Conservation (phyloP, 495 filamentous ascomycete genomes). For the Ramalina peruviana region DNA sequence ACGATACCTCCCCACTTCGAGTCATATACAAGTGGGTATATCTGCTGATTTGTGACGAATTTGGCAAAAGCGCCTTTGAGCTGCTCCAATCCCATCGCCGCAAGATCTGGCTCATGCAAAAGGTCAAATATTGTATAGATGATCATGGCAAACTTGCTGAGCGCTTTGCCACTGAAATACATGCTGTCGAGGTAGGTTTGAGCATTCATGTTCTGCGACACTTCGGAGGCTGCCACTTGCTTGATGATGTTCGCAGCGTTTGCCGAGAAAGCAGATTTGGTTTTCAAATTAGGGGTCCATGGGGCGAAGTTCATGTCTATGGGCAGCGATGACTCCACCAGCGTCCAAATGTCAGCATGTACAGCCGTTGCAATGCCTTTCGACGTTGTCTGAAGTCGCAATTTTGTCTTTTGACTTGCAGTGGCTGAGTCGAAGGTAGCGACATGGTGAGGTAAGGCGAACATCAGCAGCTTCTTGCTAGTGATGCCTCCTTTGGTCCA, state of each 20-base stretch:
- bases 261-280: constrained; percentile 33
- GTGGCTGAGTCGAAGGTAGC: constrained; percentile 55
- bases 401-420: constrained; percentile 33
- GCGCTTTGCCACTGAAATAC: constrained; percentile 89
- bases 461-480: constrained; percentile 53
- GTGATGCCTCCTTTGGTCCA: constrained; percentile 55
- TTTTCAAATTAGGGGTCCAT: constrained; percentile 47
- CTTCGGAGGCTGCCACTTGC: constrained; percentile 46
- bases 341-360: constrained; percentile 61
- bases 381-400: constrained; percentile 66
- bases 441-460: constrained; percentile 76
- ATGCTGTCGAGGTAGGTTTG: constrained; percentile 75
- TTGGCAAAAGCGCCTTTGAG: constrained; percentile 65
- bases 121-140: constrained; percentile 57
- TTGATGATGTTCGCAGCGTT: constrained; percentile 40
- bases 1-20: constrained; percentile 75
- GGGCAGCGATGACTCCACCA: constrained; percentile 63
- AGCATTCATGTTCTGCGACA: constrained; percentile 52
- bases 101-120: constrained; percentile 42
- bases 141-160: constrained; percentile 74
- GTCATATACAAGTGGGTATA: constrained; percentile 70
- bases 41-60: constrained; percentile 65
- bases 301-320: constrained; percentile 59
- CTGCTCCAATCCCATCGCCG: constrained; percentile 45
- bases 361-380: constrained; percentile 72